Conservation (phyloP, 2,329 filamentous ascomycete species). For the Cladobotryum mycophilum region DNA sequence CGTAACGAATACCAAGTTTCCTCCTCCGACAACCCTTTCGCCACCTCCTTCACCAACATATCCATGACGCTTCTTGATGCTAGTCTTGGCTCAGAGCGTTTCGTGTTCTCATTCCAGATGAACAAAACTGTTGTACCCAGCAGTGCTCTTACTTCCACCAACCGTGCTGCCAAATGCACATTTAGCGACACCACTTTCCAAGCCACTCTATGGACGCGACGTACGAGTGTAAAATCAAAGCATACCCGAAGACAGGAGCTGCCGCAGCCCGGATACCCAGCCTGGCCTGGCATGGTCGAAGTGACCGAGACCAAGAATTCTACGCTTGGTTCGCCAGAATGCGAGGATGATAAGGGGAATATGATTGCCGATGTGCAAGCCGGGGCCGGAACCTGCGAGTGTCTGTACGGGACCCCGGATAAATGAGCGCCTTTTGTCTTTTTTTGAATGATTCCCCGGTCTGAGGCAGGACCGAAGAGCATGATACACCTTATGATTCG, state of each 20-base stretch:
- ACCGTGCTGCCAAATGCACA: conserved; percentile 47
- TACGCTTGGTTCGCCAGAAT: conserved; percentile 43
- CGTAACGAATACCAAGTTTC: conserved; percentile 45
- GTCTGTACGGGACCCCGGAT: conserved; percentile 24
- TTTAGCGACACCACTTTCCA: conserved; percentile 51
- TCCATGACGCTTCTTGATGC: conserved; percentile 43
- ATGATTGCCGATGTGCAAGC: conserved; percentile 32
- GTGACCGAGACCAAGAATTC: conserved; percentile 43
- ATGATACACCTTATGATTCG: background rate
- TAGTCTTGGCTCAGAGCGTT: conserved; percentile 45
- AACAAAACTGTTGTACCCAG: conserved; percentile 47
- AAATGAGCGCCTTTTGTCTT: background rate
- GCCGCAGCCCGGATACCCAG: background rate
- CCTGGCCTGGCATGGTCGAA: conserved; percentile 54
- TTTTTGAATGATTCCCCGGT: background rate
- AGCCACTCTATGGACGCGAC: conserved; percentile 54
- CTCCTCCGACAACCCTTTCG: conserved; percentile 49
- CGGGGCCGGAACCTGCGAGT: conserved; percentile 30
- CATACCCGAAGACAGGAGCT: conserved; percentile 8
- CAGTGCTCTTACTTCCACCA: conserved; percentile 34
- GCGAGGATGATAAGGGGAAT: conserved; percentile 36
- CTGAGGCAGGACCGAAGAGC: background rate
- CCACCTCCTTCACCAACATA: conserved; percentile 48
- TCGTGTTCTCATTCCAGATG: conserved; percentile 49
- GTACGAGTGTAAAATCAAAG: conserved; percentile 20